Evolutionary conservation across 805 yeast species (phyloP).

Genomic region (Nakazawaea holstii): DNA sequence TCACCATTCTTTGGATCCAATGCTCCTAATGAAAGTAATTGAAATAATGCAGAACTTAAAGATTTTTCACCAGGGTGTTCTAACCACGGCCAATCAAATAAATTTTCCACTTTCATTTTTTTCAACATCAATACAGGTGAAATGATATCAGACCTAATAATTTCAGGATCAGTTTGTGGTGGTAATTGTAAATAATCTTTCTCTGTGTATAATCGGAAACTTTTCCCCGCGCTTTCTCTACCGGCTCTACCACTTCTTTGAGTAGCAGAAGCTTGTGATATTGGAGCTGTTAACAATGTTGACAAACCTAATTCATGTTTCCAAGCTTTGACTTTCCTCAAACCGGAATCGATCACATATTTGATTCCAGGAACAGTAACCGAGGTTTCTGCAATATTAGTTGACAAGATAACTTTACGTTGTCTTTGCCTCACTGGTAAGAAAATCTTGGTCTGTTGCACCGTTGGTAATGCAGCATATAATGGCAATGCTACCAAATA

Average conservation of each 20-base stretch:
- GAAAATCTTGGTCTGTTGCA: conserved; percentile 78
- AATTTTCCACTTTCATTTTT: conserved; percentile 75
- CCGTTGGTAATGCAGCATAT: conserved; percentile 90
- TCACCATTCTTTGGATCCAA: conserved; percentile 61
- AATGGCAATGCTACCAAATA: conserved; percentile 72
- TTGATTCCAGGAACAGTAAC: conserved; percentile 92
- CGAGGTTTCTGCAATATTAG: conserved; percentile 97
- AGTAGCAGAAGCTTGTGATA: conserved; percentile 89
- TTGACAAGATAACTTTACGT: conserved; percentile 85
- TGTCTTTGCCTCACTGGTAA: conserved; percentile 54
- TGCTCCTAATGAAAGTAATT: conserved; percentile 76
- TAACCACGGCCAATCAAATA: conserved; percentile 87
- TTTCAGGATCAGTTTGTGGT: conserved; percentile 88
- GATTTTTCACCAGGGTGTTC: conserved; percentile 84
- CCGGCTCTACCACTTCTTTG: conserved; percentile 99
- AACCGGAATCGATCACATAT: conserved; percentile 89
- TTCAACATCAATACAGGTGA: conserved; percentile 82
- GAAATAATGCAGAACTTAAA: conserved; percentile 67
- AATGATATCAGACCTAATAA: conserved; percentile 78
- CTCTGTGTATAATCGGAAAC: conserved; percentile 80
- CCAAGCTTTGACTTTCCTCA: conserved; percentile 93
- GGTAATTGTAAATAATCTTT: conserved; percentile 57
- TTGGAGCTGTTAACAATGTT: conserved; percentile 86
- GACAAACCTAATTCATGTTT: conserved; percentile 88
- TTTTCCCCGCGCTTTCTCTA: conserved; percentile 90